Evolutionary conservation across 208 protist species (phyloP).

Genomic region (Porcisia deanei): DNA sequence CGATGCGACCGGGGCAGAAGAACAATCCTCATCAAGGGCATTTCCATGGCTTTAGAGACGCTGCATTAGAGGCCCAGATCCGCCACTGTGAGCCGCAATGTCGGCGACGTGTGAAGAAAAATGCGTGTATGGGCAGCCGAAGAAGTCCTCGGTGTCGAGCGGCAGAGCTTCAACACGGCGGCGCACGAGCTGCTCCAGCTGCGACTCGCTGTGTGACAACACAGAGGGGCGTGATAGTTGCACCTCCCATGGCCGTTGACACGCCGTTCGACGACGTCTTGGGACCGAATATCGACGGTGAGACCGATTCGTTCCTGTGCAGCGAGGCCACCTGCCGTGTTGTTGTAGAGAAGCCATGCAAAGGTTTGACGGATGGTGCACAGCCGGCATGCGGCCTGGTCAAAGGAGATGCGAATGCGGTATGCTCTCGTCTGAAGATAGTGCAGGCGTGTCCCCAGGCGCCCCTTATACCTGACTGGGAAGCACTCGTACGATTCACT

Average conservation of each 20-base stretch:
- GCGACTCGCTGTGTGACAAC: neutral
- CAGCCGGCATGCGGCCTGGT: neutral
- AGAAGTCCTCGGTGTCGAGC: neutral
- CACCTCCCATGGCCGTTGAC: neutral
- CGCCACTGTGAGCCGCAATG: neutral
- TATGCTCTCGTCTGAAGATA: neutral
- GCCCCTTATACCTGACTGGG: neutral
- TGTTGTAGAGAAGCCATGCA: neutral
- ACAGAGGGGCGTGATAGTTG: neutral
- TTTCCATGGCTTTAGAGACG: neutral
- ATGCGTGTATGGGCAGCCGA: neutral
- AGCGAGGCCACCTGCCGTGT: neutral
- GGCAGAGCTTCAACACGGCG: neutral
- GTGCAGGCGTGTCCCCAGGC: neutral
- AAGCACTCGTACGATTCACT: neutral
- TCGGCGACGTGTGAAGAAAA: neutral
- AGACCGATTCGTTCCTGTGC: neutral
- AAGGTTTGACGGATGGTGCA: neutral
- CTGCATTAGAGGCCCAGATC: neutral
- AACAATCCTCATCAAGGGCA: neutral
- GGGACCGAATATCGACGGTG: neutral
- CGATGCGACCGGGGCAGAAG: neutral
- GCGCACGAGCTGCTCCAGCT: neutral
- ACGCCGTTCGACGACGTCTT: neutral
- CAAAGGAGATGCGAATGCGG: neutral